phyloP scores from a whole-genome alignment of 192 early-diverging fungal species.

The Linnemannia exigua region DNA sequence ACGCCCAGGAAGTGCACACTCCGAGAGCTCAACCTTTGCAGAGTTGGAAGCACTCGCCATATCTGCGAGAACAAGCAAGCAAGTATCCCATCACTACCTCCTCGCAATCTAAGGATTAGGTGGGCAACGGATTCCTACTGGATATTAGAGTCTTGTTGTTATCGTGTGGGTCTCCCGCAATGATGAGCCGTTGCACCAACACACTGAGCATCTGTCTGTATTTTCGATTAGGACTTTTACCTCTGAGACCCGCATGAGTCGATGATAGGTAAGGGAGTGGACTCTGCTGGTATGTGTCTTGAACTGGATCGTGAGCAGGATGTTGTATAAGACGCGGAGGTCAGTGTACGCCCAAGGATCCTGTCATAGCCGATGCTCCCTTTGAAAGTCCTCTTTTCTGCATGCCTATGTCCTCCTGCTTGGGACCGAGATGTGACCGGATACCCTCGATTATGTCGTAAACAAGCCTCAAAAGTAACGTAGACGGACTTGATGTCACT shows the following conservation, averaged over 20 bases:
- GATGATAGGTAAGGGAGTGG: too few relatives aligned
- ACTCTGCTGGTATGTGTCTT: too few relatives aligned
- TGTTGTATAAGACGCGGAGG: too few relatives aligned
- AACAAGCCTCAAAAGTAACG: background rate
- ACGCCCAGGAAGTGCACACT: background rate
- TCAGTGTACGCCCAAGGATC: background rate
- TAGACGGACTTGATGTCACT: background rate
- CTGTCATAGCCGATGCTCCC: background rate
- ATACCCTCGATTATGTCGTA: background rate
- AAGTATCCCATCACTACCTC: background rate
- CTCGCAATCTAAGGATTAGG: background rate
- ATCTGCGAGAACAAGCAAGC: background rate
- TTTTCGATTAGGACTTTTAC: too few relatives aligned
- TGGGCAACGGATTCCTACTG: background rate
- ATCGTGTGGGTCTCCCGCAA: background rate
- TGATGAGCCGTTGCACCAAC: background rate
- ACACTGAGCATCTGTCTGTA: too few relatives aligned
- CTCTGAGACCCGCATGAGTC: too few relatives aligned
- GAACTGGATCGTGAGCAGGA: too few relatives aligned
- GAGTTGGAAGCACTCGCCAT: background rate
- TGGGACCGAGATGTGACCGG: background rate
- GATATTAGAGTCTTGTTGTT: background rate
- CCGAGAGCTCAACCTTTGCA: background rate
- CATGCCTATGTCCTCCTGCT: background rate
- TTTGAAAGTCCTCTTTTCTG: background rate